Evolutionary conservation across 768 basidiomycete species (phyloP).

Genomic region (Termitomyces sp.): DNA sequence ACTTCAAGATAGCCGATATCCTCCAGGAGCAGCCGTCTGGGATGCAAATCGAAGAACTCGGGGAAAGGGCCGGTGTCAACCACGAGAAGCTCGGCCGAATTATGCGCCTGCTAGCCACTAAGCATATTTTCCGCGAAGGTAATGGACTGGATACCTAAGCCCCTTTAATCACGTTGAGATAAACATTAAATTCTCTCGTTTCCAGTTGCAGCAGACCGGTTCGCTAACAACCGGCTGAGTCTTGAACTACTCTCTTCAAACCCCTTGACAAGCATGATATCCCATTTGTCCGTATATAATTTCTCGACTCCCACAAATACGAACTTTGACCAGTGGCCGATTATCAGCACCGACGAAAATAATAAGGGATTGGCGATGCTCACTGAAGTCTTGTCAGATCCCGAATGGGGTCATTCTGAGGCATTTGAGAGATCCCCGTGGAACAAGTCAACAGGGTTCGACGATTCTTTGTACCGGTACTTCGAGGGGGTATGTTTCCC

Average conservation of each 20-base stretch:
- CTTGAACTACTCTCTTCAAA: not conserved
- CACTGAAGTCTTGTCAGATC: slow-evolving; percentile 28
- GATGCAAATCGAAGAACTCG: not conserved
- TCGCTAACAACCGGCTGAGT: slow-evolving; percentile 5
- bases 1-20: not conserved
- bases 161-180: too few relatives aligned
- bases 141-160: too few relatives aligned
- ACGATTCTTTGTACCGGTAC: slow-evolving; percentile 5
- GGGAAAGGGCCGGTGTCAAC: not conserved
- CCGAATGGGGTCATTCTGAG: slow-evolving; percentile 23
- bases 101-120: not conserved
- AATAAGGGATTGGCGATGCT: slow-evolving; percentile 12
- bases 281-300: not conserved
- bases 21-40: not conserved
- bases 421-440: slow-evolving; percentile 5
- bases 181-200: too few relatives aligned
- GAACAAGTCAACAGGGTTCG: not conserved
- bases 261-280: slow-evolving; percentile 11
- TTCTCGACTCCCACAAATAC: not conserved
- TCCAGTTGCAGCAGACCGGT: slow-evolving; percentile 22
- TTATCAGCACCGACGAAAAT: slow-evolving; percentile 14
- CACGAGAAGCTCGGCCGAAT: not conserved
- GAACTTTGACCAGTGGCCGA: not conserved
- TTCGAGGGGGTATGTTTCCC: slow-evolving; percentile 4
- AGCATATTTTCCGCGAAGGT: not conserved